Conservation (phyloP, 2,329 filamentous ascomycete genomes). For the Graphilbum sp. region DNA sequence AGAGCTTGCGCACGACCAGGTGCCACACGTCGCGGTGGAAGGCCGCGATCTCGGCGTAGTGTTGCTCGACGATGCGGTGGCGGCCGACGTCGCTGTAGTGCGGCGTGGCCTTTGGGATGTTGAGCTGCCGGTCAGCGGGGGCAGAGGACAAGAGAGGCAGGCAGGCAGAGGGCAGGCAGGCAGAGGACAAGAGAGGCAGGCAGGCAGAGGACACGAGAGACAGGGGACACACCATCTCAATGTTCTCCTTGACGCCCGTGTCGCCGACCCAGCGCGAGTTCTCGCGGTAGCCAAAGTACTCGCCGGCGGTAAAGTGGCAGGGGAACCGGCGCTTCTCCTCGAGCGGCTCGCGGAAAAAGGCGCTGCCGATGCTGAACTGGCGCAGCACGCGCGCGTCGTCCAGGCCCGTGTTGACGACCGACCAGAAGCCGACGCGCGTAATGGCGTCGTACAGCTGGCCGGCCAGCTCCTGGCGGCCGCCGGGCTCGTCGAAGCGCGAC, state of each 20-base stretch:
- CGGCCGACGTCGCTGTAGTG: slow-evolving; percentile 7
- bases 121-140: slow-evolving; percentile 13
- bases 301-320: slow-evolving; percentile 12
- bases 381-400: slow-evolving; percentile 19
- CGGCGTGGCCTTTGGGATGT: slow-evolving; percentile 27
- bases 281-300: slow-evolving; percentile 30
- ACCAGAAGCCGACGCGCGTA: slow-evolving; percentile 24
- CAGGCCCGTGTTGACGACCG: slow-evolving; percentile 17
- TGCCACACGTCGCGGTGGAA: slow-evolving; percentile 19
- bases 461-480: slow-evolving; percentile 32
- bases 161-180: too few relatives aligned
- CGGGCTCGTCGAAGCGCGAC: slow-evolving; percentile 29
- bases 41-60: slow-evolving; percentile 28
- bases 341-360: slow-evolving; percentile 30
- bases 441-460: slow-evolving; percentile 33
- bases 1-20: slow-evolving; percentile 9
- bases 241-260: slow-evolving; percentile 26
- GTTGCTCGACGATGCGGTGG: slow-evolving; percentile 18
- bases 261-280: slow-evolving; percentile 18
- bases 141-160: background rate
- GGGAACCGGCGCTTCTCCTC: slow-evolving; percentile 19
- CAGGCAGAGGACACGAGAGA: background rate
- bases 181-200: background rate
- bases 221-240: slow-evolving; percentile 25
- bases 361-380: slow-evolving; percentile 33